Base-by-base conservation (phyloP, 768 basidiomycete species). In the Boletus pseudo-olivaceus region DNA sequence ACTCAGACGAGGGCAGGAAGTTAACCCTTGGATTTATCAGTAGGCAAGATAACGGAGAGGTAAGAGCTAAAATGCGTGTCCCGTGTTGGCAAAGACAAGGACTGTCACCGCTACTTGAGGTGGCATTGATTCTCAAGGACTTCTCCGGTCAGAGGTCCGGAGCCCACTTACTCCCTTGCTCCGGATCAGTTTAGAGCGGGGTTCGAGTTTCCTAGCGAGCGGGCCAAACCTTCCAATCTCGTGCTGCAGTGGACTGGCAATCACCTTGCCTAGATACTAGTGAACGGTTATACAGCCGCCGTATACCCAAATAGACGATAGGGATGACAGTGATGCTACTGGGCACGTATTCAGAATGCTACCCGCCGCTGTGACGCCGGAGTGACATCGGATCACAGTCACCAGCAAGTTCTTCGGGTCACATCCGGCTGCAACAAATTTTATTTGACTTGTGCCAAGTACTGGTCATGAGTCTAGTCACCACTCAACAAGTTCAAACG, bases 191-290 rank as follows among this genome's bases (percentile, higher is more conserved):
- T 47, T 50, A 50, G 26, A 55, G 48, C 54, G 45, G 49, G 40
- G 30, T 34, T 50, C 51, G 32, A 42, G 51, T n/a, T 50, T 50
- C 47, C 40, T 42, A 12, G 26, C 9, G 30, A 33, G n/a, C 33
- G 44, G 61, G 15, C 42, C 43, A 19, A 29, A 53, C 40, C 27
- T 63, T 51, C 64, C 53, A 49, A 56, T 56, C 48, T 43, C 19
- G 57, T 54, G 47, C 19, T 39, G 23, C 35, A 30, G 39, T 45
- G 29, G 38, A 42, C 45, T 50, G 46, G 48, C 42, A 57, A 53
- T 54, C 56, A 30, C 46, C 49, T 53, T 38, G 41, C 47, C 51
- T 20, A 45, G 50, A 51, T 20, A 32, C 54, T 48, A 17, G 35
- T 15, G 6, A 49, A 40, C 20, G 15, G 26, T 32, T 30, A 49